These are phyloP conservation scores for Candida loeiensis DNA, from an alignment of 805 yeast genomes.

Conservation along the genomic window DNA sequence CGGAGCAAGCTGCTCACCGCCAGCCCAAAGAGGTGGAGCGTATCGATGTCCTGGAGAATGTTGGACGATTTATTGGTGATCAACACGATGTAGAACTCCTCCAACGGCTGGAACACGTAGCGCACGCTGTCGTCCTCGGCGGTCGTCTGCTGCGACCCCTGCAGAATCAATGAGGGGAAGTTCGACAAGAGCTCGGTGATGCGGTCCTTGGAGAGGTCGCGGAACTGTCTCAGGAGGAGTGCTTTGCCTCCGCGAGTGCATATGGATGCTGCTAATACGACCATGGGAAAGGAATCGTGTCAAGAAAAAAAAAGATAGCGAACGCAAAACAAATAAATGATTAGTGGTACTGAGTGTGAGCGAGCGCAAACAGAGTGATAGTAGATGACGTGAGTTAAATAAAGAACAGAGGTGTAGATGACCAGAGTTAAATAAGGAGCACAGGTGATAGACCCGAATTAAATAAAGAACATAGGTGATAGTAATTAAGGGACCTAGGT, in stretches of 20 bases:
- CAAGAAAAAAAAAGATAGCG: slow-evolving; percentile 14
- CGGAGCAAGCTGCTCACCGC: slow-evolving; percentile 73
- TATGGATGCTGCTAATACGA: slow-evolving; percentile 88
- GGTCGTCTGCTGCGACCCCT: slow-evolving; percentile 74
- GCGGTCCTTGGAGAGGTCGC: slow-evolving; percentile 77
- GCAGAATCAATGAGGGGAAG: slow-evolving; percentile 75
- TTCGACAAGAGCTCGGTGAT: slow-evolving; percentile 81
- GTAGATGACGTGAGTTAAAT: too few species aligned
- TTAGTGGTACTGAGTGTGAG: neutral
- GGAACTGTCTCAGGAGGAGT: slow-evolving; percentile 86
- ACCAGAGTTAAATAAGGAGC: too few species aligned
- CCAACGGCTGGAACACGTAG: slow-evolving; percentile 93
- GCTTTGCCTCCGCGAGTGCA: slow-evolving; percentile 94
- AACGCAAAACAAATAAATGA: too few species aligned
- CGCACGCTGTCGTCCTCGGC: slow-evolving; percentile 90
- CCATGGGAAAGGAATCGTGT: slow-evolving; percentile 42
- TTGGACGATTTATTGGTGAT: slow-evolving; percentile 89
- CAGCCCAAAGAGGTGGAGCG: slow-evolving; percentile 80
- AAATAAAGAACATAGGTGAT: too few species aligned
- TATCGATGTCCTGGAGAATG: slow-evolving; percentile 90
- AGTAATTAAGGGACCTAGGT: too few species aligned
- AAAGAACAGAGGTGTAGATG: too few species aligned
- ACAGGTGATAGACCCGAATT: too few species aligned
- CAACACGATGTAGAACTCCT: slow-evolving; percentile 84
- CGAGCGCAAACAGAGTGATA: too few species aligned